Conservation (phyloP, 257 asterid genomes). For the Anisodus tanguticus region DNA sequence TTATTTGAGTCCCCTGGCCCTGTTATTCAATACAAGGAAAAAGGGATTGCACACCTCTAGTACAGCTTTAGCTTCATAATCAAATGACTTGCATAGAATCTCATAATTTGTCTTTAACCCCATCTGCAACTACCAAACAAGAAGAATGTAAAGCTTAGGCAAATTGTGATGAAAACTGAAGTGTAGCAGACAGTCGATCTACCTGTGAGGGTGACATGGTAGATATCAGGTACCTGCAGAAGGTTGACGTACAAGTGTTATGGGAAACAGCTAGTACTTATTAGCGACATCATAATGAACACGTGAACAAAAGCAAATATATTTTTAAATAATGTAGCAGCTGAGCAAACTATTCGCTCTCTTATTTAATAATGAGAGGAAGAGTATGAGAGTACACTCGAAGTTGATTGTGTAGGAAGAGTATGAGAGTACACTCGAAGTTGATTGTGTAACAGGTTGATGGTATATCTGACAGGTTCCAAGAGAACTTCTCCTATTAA, state of each 20-base stretch:
- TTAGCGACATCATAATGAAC: not conserved
- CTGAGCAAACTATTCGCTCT: not conserved
- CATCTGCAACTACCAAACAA: conserved; percentile 46
- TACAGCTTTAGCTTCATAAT: conserved; percentile 57
- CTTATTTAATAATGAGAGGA: not conserved
- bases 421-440: not conserved
- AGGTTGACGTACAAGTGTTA: conserved; percentile 31
- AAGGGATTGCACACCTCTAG: conserved; percentile 48
- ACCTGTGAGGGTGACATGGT: conserved; percentile 85
- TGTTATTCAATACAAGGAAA: conserved; percentile 1
- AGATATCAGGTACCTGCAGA: conserved; percentile 72
- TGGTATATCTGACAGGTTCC: not conserved
- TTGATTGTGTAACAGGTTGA: not conserved
- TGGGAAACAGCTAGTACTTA: not conserved
- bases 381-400: not conserved
- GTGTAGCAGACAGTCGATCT: conserved; percentile 30
- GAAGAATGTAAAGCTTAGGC: conserved; percentile 7
- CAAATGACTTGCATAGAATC: conserved; percentile 74
- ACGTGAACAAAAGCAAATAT: not conserved
- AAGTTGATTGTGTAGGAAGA: not conserved
- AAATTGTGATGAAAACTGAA: not conserved
- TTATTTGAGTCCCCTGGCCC: not conserved
- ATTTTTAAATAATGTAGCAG: not conserved
- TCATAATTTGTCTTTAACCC: conserved; percentile 69
- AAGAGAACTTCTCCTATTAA: not conserved